Conservation (phyloP, 208 protist species). For the Leishmania gerbilli region DNA sequence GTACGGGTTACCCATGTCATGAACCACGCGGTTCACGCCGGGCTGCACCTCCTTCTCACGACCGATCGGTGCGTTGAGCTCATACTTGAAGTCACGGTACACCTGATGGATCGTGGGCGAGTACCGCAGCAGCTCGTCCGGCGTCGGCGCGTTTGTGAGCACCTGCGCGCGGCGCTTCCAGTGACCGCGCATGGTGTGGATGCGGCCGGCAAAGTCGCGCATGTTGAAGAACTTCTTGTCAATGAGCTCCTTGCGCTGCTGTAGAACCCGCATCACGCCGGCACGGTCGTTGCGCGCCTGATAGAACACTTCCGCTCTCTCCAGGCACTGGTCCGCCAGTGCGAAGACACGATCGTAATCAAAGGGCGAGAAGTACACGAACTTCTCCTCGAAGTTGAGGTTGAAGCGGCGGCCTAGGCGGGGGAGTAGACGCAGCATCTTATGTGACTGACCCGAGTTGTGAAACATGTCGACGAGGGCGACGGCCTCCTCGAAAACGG, state of each 20-base stretch:
- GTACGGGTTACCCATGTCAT: conserved; percentile 87
- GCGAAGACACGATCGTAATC: conserved; percentile 90
- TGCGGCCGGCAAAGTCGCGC: conserved; percentile 87
- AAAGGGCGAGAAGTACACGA: conserved; percentile 90
- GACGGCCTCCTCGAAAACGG: conserved; percentile 77
- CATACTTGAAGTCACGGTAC: conserved; percentile 88
- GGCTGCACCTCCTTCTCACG: conserved; percentile 84
- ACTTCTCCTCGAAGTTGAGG: conserved; percentile 89
- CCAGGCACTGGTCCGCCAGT: conserved; percentile 81
- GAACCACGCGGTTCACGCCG: conserved; percentile 76
- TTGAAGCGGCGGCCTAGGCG: conserved; percentile 82
- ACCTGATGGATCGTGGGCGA: conserved; percentile 90
- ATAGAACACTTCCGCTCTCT: conserved; percentile 70
- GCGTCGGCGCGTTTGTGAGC: conserved; percentile 85
- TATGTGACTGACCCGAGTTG: conserved; percentile 82
- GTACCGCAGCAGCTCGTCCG: conserved; percentile 87
- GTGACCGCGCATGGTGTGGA: conserved; percentile 90
- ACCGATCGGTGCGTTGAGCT: conserved; percentile 84
- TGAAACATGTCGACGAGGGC: conserved; percentile 72
- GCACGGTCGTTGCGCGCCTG: conserved; percentile 36
- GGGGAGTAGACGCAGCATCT: conserved; percentile 84
- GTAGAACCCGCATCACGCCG: conserved; percentile 75
- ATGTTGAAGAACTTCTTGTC: conserved; percentile 93
- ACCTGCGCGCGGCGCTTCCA: conserved; percentile 76
- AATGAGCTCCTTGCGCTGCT: conserved; percentile 79